phyloP scores from a whole-genome alignment of 768 basidiomycete species.

The Holtermanniella nyarrowii region DNA sequence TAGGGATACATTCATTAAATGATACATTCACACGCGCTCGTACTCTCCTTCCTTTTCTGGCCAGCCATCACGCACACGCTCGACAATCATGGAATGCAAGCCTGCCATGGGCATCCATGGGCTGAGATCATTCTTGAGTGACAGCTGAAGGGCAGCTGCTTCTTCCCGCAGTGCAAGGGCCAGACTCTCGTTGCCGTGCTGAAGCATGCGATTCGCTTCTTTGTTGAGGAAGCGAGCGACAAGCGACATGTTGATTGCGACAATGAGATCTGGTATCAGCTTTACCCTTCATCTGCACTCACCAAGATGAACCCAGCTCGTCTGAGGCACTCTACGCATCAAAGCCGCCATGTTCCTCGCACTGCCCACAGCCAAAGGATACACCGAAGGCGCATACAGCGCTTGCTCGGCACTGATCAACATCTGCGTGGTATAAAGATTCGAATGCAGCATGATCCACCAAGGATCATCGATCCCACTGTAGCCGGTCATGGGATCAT shows the following conservation, averaged over 20 bases:
- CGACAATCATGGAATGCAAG: slow-evolving; percentile 28
- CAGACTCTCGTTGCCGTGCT: slow-evolving; percentile 3
- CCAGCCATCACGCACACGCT: slow-evolving; percentile 29
- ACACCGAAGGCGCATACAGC: slow-evolving; percentile 14
- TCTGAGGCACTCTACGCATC: slow-evolving; percentile 11
- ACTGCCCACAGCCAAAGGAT: slow-evolving; percentile 24
- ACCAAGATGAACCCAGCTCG: slow-evolving; percentile 30
- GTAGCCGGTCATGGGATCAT: background rate
- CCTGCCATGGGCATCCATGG: slow-evolving; percentile 28
- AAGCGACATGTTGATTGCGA: slow-evolving; percentile 28
- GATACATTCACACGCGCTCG: slow-evolving; percentile 21
- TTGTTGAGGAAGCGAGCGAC: slow-evolving; percentile 28
- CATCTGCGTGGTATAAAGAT: slow-evolving; percentile 33
- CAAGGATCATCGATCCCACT: slow-evolving; percentile 27
- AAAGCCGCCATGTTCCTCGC: slow-evolving; percentile 26
- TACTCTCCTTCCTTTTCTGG: slow-evolving; percentile 37
- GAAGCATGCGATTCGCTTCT: slow-evolving; percentile 22
- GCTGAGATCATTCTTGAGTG: slow-evolving; percentile 12
- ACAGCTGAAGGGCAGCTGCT: slow-evolving; percentile 13
- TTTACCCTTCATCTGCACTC: slow-evolving; percentile 2
- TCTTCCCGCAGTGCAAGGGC: slow-evolving; percentile 14
- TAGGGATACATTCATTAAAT: no score
- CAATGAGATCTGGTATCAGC: slow-evolving; percentile 19
- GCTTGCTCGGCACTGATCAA: slow-evolving; percentile 31
- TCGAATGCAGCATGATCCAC: slow-evolving; percentile 29